These are phyloP conservation scores for Trypanosoma platydactyli DNA, from an alignment of 208 protist species.

Conservation along the genomic window DNA sequence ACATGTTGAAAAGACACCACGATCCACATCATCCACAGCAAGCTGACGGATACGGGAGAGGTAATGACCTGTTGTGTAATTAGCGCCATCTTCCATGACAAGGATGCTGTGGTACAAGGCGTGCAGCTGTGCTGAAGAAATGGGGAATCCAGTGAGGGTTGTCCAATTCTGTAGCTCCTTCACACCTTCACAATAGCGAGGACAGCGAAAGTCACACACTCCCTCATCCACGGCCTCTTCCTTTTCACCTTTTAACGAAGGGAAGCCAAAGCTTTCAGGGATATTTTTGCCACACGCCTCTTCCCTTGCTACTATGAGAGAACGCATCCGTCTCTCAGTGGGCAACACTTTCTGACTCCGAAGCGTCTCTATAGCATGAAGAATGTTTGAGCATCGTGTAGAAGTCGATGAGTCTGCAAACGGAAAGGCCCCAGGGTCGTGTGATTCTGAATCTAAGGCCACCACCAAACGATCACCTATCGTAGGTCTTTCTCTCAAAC, in stretches of 20 bases:
- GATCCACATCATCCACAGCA: slow-evolving; percentile 28
- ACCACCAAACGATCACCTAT: neutral
- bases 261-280: neutral
- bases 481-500: neutral
- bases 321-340: slow-evolving; percentile 18
- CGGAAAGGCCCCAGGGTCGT: too few species aligned
- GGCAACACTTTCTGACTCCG: slow-evolving; percentile 11
- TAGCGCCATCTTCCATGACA: slow-evolving; percentile 1
- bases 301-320: slow-evolving; percentile 14
- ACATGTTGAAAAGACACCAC: slow-evolving; percentile 30
- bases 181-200: slow-evolving; percentile 26
- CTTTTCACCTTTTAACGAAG: neutral
- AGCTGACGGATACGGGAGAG: slow-evolving; percentile 12
- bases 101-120: slow-evolving; percentile 29
- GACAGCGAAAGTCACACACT: slow-evolving; percentile 20
- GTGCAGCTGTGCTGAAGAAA: slow-evolving; percentile 24
- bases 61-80: slow-evolving; percentile 10
- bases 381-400: slow-evolving; percentile 22
- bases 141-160: slow-evolving; percentile 4
- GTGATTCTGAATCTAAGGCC: too few species aligned
- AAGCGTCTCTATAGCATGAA: slow-evolving; percentile 25
- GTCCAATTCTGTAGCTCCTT: slow-evolving; percentile 16
- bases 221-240: neutral
- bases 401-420: too few species aligned
- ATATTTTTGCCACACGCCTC: neutral